phyloP scores from a whole-genome alignment of 192 early-diverging fungal species.

The Podila clonocystis region DNA sequence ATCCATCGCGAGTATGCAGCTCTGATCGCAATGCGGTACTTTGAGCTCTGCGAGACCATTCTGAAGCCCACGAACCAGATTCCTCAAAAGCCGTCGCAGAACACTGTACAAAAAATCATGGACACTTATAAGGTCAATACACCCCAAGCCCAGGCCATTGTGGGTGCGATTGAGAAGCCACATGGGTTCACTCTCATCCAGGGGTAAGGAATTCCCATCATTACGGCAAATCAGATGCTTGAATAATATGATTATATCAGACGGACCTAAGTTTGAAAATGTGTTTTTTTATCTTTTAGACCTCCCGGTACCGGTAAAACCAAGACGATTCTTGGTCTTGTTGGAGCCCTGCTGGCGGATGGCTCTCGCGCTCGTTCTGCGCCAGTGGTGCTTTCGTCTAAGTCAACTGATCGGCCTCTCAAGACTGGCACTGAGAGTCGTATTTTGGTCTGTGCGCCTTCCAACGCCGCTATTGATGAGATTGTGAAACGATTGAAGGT shows the following conservation, averaged over 20 bases:
- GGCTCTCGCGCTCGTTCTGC: slow-evolving; percentile 8
- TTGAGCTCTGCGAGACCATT: slow-evolving; percentile 71
- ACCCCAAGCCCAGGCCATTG: slow-evolving; percentile 90
- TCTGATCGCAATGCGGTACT: slow-evolving; percentile 70
- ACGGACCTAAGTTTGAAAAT: too few relatives aligned
- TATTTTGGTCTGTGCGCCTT: slow-evolving; percentile 93
- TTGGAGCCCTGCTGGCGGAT: slow-evolving; percentile 71
- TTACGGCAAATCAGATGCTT: too few relatives aligned
- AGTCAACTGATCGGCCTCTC: slow-evolving; percentile 12
- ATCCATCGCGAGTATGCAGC: slow-evolving; percentile 86
- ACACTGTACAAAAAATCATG: slow-evolving; percentile 59
- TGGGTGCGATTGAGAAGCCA: slow-evolving; percentile 65
- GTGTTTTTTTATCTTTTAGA: slow-evolving; percentile 15
- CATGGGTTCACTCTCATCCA: slow-evolving; percentile 92
- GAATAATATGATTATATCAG: too few relatives aligned
- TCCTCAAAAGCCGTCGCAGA: slow-evolving; percentile 31
- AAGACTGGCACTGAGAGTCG: slow-evolving; percentile 57
- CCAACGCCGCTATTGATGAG: slow-evolving; percentile 97
- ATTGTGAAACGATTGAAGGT: slow-evolving; percentile 86
- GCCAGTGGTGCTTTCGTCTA: slow-evolving; percentile 15
- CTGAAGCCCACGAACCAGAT: slow-evolving; percentile 59
- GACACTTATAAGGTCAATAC: slow-evolving; percentile 84
- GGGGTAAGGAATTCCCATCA: slow-evolving; percentile 55
- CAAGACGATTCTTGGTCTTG: slow-evolving; percentile 88
- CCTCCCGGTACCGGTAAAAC: slow-evolving; percentile 76